phyloP scores from a whole-genome alignment of 1,284 basidiomycete species.

The Bjerkandera adusta region DNA sequence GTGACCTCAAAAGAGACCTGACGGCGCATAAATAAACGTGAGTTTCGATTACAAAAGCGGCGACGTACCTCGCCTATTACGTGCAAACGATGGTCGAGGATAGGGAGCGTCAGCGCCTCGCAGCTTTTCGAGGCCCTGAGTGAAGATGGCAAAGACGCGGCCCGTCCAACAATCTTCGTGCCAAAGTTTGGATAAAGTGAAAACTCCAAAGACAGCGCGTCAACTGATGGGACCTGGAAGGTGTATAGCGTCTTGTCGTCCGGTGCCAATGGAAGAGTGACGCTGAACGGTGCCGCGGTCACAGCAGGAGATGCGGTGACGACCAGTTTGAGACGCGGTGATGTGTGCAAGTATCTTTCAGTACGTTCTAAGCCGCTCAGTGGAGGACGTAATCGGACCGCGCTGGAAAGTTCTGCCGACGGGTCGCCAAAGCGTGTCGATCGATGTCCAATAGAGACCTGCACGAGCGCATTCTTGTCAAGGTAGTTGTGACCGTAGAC shows the following conservation, averaged over 20 bases:
- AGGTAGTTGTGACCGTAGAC: constrained; percentile 92
- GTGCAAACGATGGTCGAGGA: constrained; percentile 91
- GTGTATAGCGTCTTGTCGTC: constrained; percentile 83
- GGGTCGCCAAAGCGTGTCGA: constrained; percentile 31
- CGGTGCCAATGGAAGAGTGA: constrained; percentile 83
- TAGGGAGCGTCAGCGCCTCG: constrained; percentile 69
- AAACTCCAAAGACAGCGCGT: constrained; percentile 84
- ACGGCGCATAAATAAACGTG: too few species aligned
- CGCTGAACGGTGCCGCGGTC: constrained; percentile 83
- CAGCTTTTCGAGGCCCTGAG: constrained; percentile 61
- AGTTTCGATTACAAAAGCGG: too few species aligned
- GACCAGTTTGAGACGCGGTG: constrained; percentile 90
- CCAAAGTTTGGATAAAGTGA: constrained; percentile 98
- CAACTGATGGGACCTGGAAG: constrained; percentile 82
- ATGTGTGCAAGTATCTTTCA: constrained; percentile 64
- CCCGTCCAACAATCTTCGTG: constrained; percentile 95
- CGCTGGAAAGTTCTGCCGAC: constrained; percentile 31
- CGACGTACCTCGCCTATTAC: constrained; percentile 85
- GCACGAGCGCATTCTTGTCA: constrained; percentile 85
- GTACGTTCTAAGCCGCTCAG: constrained; percentile 60
- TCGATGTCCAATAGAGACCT: constrained; percentile 82
- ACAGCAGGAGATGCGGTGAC: constrained; percentile 83
- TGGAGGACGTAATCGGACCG: constrained; percentile 67
- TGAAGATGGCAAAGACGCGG: constrained; percentile 80
- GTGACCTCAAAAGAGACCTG: constrained; percentile 89